These are phyloP conservation scores for Mycena vitilis DNA, from an alignment of 768 basidiomycete species.

Conservation along the genomic window DNA sequence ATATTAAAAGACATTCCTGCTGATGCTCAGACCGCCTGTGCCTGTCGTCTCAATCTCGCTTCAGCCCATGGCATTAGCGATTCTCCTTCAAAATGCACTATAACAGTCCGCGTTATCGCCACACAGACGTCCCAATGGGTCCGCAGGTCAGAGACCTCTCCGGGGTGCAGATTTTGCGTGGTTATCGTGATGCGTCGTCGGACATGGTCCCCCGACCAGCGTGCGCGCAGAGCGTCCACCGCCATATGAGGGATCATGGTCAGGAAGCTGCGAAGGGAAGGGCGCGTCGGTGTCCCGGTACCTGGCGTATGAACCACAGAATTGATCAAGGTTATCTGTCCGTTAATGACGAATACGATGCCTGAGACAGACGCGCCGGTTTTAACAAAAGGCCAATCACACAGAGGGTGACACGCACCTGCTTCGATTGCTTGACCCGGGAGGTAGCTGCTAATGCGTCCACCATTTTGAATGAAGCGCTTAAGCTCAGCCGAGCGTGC, in stretches of 20 bases:
- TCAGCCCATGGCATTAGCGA: not conserved
- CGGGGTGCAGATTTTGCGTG: not conserved
- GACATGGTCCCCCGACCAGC: not conserved
- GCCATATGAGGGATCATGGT: conserved; percentile 1
- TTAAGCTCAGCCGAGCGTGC: not conserved
- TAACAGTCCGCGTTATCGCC: not conserved
- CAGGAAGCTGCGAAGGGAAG: conserved; percentile 3
- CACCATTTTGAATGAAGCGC: not conserved
- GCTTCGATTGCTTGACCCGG: not conserved
- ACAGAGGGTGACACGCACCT: not conserved
- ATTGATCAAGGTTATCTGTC: not conserved
- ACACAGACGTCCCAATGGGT: not conserved
- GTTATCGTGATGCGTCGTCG: not conserved
- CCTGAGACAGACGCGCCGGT: not conserved
- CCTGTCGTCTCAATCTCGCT: not conserved
- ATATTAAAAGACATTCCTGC: too few species aligned
- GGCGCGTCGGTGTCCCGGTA: not conserved
- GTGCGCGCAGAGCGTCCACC: not conserved
- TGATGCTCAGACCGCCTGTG: not conserved
- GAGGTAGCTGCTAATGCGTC: not conserved
- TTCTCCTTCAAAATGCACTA: conserved; percentile 6
- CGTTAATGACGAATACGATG: conserved; percentile 2
- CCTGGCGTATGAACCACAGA: not conserved
- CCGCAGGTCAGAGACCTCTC: not conserved
- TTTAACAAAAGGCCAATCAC: not conserved